Base-by-base conservation (phyloP, 2,329 filamentous ascomycete species). In the Paramyrothecium roridum region DNA sequence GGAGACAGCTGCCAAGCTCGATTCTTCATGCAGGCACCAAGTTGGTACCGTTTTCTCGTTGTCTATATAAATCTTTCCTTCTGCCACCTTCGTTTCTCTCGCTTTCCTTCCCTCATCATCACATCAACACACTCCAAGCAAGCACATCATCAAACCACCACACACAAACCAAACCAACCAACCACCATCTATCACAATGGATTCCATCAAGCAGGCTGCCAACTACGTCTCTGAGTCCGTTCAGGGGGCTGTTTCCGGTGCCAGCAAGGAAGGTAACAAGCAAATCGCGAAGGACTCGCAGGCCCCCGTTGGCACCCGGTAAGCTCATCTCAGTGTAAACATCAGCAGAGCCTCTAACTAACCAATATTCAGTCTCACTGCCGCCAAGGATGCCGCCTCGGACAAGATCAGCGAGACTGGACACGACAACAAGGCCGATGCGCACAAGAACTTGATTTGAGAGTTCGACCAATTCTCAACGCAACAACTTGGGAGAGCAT, bases 181-280 rank as follows among this genome's bases (percentile, higher is more conserved):
- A 64, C 55, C 55, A 60, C n/a, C 54, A 53, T 6, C 48, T 46
- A 46, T 59, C 68, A 74, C 61, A 73, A 82, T 83, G 80, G 80
- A 83, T 62, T 70, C 76, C 63, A 61, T 75, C 64, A 80, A 80
- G 79, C 83, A 87, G 76, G 81, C 79, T 69, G 81, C 74, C 76
- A 88, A 87, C 83, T 88, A 88, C 82, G 84, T 88, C 75, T 74
- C 82, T 63, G 86, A 89, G 81, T 76, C 77, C 63, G 70, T 87
- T 67, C 81, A 87, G 78, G 79, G 84, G 65, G 76, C 77, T 52
- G 67, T 76, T 62, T 75, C 79, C 58, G 77, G 79, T 65, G 79
- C 80, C 60, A 82, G 78, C 76, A 88, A 89, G 82, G 85, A 89
- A 78, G 76, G 77, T 77, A 89, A 89, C 84, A 89, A 89, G 83